Evolutionary conservation across 495 filamentous ascomycete species (phyloP).

Genomic region (Pseudomonodictys pantanalensis): DNA sequence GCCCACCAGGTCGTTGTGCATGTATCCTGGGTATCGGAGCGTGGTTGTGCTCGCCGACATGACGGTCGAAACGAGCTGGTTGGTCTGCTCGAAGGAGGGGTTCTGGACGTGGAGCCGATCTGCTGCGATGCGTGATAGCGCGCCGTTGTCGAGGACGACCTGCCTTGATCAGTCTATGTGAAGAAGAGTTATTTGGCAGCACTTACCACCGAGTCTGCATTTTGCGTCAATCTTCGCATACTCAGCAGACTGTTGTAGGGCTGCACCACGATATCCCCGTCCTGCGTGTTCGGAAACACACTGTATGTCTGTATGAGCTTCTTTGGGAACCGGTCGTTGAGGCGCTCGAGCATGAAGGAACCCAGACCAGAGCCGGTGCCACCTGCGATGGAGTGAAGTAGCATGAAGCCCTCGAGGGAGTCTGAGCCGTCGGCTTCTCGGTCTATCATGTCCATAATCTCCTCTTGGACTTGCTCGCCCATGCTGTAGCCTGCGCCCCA

Average conservation of each 20-base stretch:
- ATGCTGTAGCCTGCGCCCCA: constrained; percentile 94
- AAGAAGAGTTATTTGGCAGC: too few relatives aligned
- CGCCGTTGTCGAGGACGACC: constrained; percentile 96
- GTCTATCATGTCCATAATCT: constrained; percentile 99
- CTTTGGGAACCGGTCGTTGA: constrained; percentile 97
- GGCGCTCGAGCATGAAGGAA: constrained; percentile 88
- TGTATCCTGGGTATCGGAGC: constrained; percentile 94
- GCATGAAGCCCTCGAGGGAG: constrained; percentile 97
- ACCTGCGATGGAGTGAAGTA: constrained; percentile 95
- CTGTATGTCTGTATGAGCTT: constrained; percentile 99
- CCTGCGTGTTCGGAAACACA: constrained; percentile 89
- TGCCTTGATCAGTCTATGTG: constrained; percentile 22
- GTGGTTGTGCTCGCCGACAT: constrained; percentile 98
- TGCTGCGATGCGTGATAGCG: constrained; percentile 87
- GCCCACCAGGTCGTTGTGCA: constrained; percentile 98
- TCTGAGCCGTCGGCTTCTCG: constrained; percentile 97
- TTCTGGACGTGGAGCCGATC: constrained; percentile 91
- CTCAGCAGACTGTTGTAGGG: constrained; percentile 95
- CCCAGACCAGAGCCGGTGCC: constrained; percentile 94
- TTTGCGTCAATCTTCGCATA: constrained; percentile 86
- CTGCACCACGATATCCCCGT: constrained; percentile 90
- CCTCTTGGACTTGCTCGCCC: constrained; percentile 90
- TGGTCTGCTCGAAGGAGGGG: constrained; percentile 94
- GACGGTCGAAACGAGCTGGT: constrained; percentile 94
- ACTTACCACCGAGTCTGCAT: constrained; percentile 86